Evolutionary conservation across 257 asterid genomes (phyloP).

Genomic region (Petunia axillaris): DNA sequence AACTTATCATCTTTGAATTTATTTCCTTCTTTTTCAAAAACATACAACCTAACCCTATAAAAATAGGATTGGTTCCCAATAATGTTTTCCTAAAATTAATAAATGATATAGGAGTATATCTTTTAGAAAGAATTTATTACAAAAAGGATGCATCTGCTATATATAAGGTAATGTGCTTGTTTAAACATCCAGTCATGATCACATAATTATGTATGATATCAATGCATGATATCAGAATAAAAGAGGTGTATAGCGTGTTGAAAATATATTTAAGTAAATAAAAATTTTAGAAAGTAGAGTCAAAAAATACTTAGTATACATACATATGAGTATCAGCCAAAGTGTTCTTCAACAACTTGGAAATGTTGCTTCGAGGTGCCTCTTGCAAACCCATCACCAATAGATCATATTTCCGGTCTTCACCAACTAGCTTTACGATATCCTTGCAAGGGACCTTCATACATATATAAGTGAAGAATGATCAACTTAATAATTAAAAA

Average conservation of each 20-base stretch:
- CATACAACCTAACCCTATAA: background rate
- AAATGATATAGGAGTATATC: too few relatives aligned
- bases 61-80: background rate
- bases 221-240: background rate
- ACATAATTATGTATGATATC: too few relatives aligned
- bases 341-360: slow-evolving; percentile 46
- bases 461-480: too few relatives aligned
- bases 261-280: background rate
- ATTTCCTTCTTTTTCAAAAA: background rate
- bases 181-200: background rate
- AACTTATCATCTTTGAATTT: slow-evolving; percentile 5
- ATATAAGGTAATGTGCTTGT: too few relatives aligned
- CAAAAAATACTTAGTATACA: slow-evolving; percentile 8
- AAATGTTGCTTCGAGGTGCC: slow-evolving; percentile 52
- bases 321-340: slow-evolving; percentile 56
- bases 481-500: too few relatives aligned
- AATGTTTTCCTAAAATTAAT: background rate
- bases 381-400: slow-evolving; percentile 77
- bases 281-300: background rate
- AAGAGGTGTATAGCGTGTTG: background rate
- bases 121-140: too few relatives aligned
- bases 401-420: slow-evolving; percentile 54
- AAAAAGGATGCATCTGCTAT: too few relatives aligned
- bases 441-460: slow-evolving; percentile 57
- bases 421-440: slow-evolving; percentile 51